Percentiles rank a stretch among this genome's conserved stretches.
Conservation (phyloP, 2,329 filamentous ascomycete genomes). For the Dothidotthia symphoricarpi region DNA sequence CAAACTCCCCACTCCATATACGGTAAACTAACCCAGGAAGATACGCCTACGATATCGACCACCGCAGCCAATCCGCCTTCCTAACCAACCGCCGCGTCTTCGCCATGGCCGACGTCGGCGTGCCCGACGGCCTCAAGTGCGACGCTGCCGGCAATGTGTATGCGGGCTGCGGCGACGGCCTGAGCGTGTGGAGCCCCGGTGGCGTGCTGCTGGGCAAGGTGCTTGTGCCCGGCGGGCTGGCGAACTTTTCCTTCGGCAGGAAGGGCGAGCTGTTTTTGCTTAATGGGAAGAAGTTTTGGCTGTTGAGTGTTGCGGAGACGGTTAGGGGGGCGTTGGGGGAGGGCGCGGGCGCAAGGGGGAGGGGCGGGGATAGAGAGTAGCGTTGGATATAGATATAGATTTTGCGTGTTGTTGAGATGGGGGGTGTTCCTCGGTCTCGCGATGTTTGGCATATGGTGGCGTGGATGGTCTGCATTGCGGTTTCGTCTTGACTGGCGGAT, state of each 20-base stretch:
- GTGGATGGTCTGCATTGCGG: no score
- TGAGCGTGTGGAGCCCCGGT: slow-evolving; percentile 50
- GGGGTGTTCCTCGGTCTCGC: no score
- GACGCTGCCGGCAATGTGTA: slow-evolving; percentile 54
- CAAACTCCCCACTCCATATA: background rate
- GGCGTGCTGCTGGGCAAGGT: slow-evolving; percentile 46
- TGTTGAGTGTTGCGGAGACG: slow-evolving; percentile 1
- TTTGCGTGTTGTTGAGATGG: no score
- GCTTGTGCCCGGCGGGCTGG: slow-evolving; percentile 38
- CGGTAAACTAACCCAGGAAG: no score
- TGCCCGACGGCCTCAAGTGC: slow-evolving; percentile 15
- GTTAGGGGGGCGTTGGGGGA: background rate
- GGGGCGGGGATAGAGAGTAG: no score
- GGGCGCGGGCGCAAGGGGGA: no score
- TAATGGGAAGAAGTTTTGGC: slow-evolving; percentile 41
- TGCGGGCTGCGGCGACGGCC: slow-evolving; percentile 49
- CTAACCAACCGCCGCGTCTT: slow-evolving; percentile 13
- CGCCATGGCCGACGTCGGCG: slow-evolving; percentile 6
- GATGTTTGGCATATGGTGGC: no score
- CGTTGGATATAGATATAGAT: no score
- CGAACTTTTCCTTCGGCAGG: slow-evolving; percentile 52
- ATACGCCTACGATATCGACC: slow-evolving; percentile 9
- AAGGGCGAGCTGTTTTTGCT: slow-evolving; percentile 50
- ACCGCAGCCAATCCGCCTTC: slow-evolving; percentile 1
- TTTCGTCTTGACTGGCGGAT: no score